These are phyloP conservation scores for Talaromyces liani DNA, from an alignment of 495 filamentous ascomycete genomes.

Conservation along the genomic window DNA sequence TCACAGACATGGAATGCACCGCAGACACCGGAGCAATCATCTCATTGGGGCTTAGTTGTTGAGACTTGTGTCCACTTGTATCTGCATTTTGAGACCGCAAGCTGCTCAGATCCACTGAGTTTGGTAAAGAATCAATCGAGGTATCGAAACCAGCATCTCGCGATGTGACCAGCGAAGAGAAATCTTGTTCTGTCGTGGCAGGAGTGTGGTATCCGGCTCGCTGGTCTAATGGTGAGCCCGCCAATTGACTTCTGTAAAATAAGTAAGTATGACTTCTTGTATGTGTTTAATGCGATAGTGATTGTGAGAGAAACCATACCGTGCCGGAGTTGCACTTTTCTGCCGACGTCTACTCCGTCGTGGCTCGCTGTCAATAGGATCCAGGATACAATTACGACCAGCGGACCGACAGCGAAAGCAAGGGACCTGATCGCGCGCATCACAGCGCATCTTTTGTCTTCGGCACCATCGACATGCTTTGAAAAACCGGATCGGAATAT, in stretches of 20 bases:
- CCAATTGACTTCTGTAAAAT: constrained; percentile 15
- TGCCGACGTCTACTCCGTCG: constrained; percentile 21
- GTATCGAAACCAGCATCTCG: constrained; percentile 19
- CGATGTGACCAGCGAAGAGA: constrained; percentile 17
- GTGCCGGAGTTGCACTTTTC: constrained; percentile 19
- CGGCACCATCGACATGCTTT: constrained; percentile 38
- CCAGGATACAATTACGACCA: constrained; percentile 33
- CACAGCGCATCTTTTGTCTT: constrained; percentile 37
- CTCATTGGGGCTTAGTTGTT: constrained; percentile 34
- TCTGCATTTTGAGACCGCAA: constrained; percentile 21
- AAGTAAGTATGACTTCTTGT: constrained; percentile 8
- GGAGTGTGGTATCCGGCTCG: constrained; percentile 22
- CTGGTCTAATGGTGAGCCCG: constrained; percentile 20
- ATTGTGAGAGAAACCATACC: constrained; percentile 11
- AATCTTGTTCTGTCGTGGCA: constrained; percentile 24
- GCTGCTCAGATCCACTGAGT: constrained; percentile 14
- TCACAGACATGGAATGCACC: constrained; percentile 38
- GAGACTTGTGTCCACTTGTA: constrained; percentile 25
- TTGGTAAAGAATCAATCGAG: constrained; percentile 23
- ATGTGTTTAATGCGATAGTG: background rate
- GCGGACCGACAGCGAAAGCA: constrained; percentile 32
- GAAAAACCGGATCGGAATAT: constrained; percentile 29
- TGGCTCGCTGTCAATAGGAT: constrained; percentile 26
- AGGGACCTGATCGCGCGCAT: constrained; percentile 34
- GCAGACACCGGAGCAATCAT: constrained; percentile 36